phyloP scores from a whole-genome alignment of 768 basidiomycete species.

The Scleroderma bovista region DNA sequence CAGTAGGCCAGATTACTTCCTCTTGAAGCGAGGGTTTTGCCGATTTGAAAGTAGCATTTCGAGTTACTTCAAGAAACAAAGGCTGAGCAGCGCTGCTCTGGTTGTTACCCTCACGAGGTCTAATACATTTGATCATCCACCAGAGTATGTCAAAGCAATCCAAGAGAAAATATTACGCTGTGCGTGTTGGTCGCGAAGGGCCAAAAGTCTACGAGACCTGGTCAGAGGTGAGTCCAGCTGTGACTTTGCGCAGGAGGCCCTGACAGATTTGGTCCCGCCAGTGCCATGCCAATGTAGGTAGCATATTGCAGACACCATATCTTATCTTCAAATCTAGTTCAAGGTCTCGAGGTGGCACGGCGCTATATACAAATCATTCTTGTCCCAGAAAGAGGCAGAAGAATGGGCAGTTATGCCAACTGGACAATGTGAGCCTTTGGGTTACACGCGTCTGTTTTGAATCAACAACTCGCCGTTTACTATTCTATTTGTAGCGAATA shows the following conservation, averaged over 20 bases:
- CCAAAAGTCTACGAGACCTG: constrained; percentile 53
- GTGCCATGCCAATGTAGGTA: constrained; percentile 44
- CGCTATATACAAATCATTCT: constrained; percentile 52
- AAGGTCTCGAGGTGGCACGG: constrained; percentile 47
- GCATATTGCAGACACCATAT: not conserved
- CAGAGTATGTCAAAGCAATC: constrained; percentile 24
- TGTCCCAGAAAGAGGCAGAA: constrained; percentile 39
- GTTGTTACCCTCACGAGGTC: no score
- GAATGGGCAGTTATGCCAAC: constrained; percentile 36
- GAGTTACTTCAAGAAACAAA: no score
- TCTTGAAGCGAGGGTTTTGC: no score
- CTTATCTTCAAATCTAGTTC: not conserved
- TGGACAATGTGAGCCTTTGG: constrained; percentile 12
- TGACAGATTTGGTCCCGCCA: no score
- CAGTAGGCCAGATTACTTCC: no score
- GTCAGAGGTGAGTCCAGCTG: constrained; percentile 49
- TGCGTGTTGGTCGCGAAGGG: constrained; percentile 51
- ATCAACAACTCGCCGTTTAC: not conserved
- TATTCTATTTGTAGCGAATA: not conserved
- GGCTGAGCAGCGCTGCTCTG: no score
- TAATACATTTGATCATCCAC: not conserved
- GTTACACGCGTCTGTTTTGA: no score
- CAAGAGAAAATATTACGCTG: constrained; percentile 54
- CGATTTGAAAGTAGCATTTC: no score
- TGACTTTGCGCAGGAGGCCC: no score